Conservation (phyloP, 2,329 filamentous ascomycete species). For the Cladosporium austrohemisphaericum region DNA sequence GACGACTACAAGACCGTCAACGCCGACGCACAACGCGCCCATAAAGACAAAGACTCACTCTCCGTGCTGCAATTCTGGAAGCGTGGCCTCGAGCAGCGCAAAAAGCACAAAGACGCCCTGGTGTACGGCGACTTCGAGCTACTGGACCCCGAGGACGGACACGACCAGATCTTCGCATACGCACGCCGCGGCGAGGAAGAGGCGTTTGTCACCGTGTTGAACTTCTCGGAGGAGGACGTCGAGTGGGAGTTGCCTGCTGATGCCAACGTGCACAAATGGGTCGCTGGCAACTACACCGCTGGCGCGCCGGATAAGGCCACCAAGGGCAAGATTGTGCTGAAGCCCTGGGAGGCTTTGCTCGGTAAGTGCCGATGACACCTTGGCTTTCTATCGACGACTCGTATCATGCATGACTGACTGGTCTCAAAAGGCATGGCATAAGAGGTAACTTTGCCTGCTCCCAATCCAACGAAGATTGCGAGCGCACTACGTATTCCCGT, state of each 20-base stretch:
- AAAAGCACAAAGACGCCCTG: slow-evolving; percentile 55
- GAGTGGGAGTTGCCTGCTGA: slow-evolving; percentile 33
- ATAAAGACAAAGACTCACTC: slow-evolving; percentile 27
- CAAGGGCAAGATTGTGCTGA: slow-evolving; percentile 28
- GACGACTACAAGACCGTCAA: slow-evolving; percentile 55
- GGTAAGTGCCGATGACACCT: slow-evolving; percentile 20
- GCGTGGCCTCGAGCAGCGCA: slow-evolving; percentile 51
- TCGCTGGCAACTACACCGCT: slow-evolving; percentile 32
- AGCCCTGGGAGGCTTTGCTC: slow-evolving; percentile 34
- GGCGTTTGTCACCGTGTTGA: slow-evolving; percentile 34
- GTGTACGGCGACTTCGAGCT: slow-evolving; percentile 58
- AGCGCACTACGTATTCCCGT: no score
- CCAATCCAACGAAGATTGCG: no score
- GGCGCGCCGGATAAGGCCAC: slow-evolving; percentile 26
- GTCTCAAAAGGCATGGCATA: neutral
- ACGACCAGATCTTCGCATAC: slow-evolving; percentile 56
- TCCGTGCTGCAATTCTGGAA: slow-evolving; percentile 62
- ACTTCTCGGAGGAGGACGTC: slow-evolving; percentile 32
- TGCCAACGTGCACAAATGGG: slow-evolving; percentile 34
- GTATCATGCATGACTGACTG: no score
- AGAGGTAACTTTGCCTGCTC: neutral
- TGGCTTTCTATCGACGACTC: no score
- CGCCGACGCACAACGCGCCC: slow-evolving; percentile 50
- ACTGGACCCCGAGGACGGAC: slow-evolving; percentile 42
- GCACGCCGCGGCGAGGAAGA: slow-evolving; percentile 26